Conservation (phyloP, 1,284 basidiomycete genomes). For the Cutaneotrichosporon dermatis region DNA sequence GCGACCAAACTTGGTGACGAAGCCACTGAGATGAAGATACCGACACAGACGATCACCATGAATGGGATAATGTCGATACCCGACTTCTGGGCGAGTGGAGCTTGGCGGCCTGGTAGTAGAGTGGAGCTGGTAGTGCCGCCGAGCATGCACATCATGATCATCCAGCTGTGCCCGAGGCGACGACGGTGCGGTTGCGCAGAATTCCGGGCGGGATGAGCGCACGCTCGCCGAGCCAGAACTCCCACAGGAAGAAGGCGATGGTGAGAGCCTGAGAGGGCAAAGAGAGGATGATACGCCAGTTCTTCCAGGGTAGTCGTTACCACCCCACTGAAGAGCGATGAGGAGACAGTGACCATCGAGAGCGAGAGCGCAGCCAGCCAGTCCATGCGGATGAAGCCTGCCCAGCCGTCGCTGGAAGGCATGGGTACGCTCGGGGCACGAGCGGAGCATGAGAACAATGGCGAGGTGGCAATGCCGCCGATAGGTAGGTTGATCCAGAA, state of each 20-base stretch:
- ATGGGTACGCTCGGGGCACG: slow-evolving; percentile 51
- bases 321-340: slow-evolving; percentile 52
- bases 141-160: slow-evolving; percentile 50
- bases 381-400: slow-evolving; percentile 46
- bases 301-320: slow-evolving; percentile 43
- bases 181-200: slow-evolving; percentile 43
- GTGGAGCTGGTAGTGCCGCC: slow-evolving; percentile 49
- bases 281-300: slow-evolving; percentile 45
- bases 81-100: slow-evolving; percentile 44
- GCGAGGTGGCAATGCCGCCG: slow-evolving; percentile 43
- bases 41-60: slow-evolving; percentile 48
- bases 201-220: slow-evolving; percentile 39
- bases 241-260: slow-evolving; percentile 46
- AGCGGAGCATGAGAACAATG: slow-evolving; percentile 50
- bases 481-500: slow-evolving; percentile 55
- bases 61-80: slow-evolving; percentile 53
- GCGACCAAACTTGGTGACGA: slow-evolving; percentile 44
- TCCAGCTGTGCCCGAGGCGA: slow-evolving; percentile 45
- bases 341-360: slow-evolving; percentile 48
- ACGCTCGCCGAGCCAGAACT: slow-evolving; percentile 41
- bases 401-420: slow-evolving; percentile 33
- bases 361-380: slow-evolving; percentile 49
- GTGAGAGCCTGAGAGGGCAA: slow-evolving; percentile 46
- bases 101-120: slow-evolving; percentile 51
- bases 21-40: slow-evolving; percentile 46